phyloP scores from a whole-genome alignment of 345 rosid genomes.

The Eucalyptus caleyi region DNA sequence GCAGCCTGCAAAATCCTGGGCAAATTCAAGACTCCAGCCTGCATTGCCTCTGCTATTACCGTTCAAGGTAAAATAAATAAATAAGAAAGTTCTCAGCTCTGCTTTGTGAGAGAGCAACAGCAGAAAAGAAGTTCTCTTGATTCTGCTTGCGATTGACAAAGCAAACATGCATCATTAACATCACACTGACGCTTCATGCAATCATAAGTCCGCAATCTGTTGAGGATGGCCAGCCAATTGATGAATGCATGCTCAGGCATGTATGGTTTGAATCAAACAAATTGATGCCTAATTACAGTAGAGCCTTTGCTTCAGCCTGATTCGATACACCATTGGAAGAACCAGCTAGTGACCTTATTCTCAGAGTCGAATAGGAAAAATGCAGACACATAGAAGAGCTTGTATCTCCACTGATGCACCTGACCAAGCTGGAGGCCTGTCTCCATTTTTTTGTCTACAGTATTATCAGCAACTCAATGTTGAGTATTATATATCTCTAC shows the following conservation, averaged over 20 bases:
- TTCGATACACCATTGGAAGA: background rate
- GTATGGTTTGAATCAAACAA: background rate
- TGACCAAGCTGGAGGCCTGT: background rate
- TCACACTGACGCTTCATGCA: background rate
- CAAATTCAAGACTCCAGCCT: background rate
- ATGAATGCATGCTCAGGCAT: background rate
- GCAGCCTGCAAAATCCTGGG: background rate
- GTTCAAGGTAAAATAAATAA: background rate
- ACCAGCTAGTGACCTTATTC: background rate
- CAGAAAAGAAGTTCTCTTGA: background rate
- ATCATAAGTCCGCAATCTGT: background rate
- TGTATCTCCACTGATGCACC: background rate
- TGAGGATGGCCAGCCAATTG: background rate
- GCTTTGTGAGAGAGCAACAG: background rate
- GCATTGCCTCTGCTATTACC: background rate
- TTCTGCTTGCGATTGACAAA: background rate
- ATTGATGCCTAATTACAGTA: background rate
- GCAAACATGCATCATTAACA: background rate
- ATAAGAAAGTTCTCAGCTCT: background rate
- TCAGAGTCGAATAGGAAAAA: background rate
- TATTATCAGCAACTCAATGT: background rate
- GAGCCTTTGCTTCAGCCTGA: background rate
- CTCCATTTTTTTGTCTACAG: background rate
- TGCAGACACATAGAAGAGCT: background rate
- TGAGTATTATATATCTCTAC: background rate